Base-by-base conservation (phyloP, 805 yeast genomes). In the Myxozyma kluyveri region DNA sequence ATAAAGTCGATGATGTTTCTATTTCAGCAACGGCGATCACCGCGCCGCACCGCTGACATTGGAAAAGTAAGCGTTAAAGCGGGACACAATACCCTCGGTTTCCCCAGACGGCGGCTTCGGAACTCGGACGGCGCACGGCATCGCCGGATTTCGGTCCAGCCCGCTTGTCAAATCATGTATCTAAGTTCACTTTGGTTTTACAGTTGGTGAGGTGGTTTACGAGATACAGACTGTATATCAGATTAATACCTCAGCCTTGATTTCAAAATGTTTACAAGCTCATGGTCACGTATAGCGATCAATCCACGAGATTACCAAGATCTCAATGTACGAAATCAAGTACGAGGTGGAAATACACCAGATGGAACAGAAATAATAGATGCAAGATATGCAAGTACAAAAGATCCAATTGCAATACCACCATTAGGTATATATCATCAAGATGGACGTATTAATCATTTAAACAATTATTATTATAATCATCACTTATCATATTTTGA, bases 401-500 rank as follows among this genome's bases (percentile, higher is more conserved):
- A 52, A 31, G 52, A 50, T 7, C 56, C 54, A 12, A 33, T 54
- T 14, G 27, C 52, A 3, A 36, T 42, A 5, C 52, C 49, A n/a
- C 59, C 59, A 27, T 44, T 50, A 2, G 40, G 31, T 12, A 47
- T 54, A 3, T 51, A 50, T 37, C 41, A 42, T 19, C 29, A 52
- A 12, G 56, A 54, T 26, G 59, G 59, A 21, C 14, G 37, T 7
- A 45, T 54, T 19, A 49, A 49, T 24, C 43, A 54, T 42, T 33
- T 54, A 23, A 54, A 54, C 22, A 47, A 54, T 33, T 54, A 45
- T 39, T 54, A 41, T 23, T 54, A 51, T 27, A 41, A 45, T 35
- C 46, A 49, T 26, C 53, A 54, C 27, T 50, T 52, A 14, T 14
- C 50, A 21, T 38, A 45, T 22, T 50, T 29, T 27, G 57, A 53